Base-by-base conservation (phyloP, 108 stramenopile species). In the Cyclotella baltica region DNA sequence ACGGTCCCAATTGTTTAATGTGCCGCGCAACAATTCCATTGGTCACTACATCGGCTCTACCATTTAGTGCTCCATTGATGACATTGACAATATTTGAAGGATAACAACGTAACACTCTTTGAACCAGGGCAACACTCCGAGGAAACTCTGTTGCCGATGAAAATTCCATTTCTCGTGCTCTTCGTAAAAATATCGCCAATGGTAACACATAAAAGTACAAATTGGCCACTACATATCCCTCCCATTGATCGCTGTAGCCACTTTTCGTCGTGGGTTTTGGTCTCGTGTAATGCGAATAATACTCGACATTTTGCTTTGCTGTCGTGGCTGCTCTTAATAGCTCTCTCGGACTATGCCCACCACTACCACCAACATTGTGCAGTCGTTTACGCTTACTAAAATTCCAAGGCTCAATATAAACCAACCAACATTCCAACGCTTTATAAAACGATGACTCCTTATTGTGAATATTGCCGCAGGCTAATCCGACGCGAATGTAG, bases 331-430 rank as follows among this genome's bases (percentile, higher is more conserved):
- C 83, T 57, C 83, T 76, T 43, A 83, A 35, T 11, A 83, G 53
- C 18, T 71, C 72, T 1, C 76, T 22, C 2, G 67, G 29, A 30
- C 27, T 22, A 9, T 9, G 22, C 22, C 63, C 56, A 22, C 34
- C 35, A 8, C 20, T 40, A 25, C 37, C 36, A 6, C 47, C 51
- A 13, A 13, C 63, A 33, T n/a, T 56, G 5, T 38, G 11, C 20
- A 80, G 30, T 23, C 84, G 55, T 36, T 70, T 68, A 28, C 78
- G 81, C 36, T 73, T 27, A 33, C 73, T 76, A 33, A 67, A 85
- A 63, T 94, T 93, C 95, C 95, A 96, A 22, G 95, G 95, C 59
- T 96, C 95, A 63, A 96, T 47, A 92, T 92, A 96, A 9, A 90
- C 43, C 18, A 96, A 65, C 93, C 93, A 96, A 47, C 86, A 78